Evolutionary conservation across 768 basidiomycete genomes (phyloP), one percentile per base, ranked within the genome.

Genomic region (Trichaptum fuscoviolaceum): DNA sequence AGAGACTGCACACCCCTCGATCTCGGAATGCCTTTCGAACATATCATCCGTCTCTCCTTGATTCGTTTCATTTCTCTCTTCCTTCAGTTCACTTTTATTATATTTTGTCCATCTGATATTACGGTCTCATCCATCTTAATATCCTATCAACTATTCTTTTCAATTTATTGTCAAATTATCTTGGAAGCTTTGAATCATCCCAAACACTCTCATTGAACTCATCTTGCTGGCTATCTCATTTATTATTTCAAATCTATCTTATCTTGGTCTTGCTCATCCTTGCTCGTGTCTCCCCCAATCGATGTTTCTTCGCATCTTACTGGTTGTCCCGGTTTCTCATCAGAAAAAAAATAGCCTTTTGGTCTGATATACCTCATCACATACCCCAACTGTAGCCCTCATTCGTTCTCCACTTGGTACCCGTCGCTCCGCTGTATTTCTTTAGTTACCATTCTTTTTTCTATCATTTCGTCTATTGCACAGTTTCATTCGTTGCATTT

Each of bases 61-160:
- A 6, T 24, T 34, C 30, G 3, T 18, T 23, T 58, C n/a, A 9
- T n/a, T 58, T 26, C 59, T 6, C 15, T 24, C 24, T 15, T 25
- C 23, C 59, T 23, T 58, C n/a, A 9, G 2, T 58, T 26, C 59
- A 15, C 15, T 24, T 61, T 15, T 25, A 15, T 61, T 24, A 5
- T 61, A 61, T 61, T 61, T 61, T 61, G 59, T 4, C 23, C 59
- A 7, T 34, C 30, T 3, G 30, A 30, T 30, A 30, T 30, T 30
- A 30, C 24, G 59, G 24, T 61, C 59, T 61, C 59, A 24, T 61
- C 59, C 59, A 61, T 61, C 25, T 24, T 61, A 61, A 61, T 61
- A 25, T 61, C 59, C 59, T 17, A 25, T 17, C 59, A 15, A 15
- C 23, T 61, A 15, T 61, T 23, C 24, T 24, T 24, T 24, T 52